These are phyloP conservation scores for Bipolaris victoriae DNA, from an alignment of 2,329 filamentous ascomycete genomes.

Conservation along the genomic window DNA sequence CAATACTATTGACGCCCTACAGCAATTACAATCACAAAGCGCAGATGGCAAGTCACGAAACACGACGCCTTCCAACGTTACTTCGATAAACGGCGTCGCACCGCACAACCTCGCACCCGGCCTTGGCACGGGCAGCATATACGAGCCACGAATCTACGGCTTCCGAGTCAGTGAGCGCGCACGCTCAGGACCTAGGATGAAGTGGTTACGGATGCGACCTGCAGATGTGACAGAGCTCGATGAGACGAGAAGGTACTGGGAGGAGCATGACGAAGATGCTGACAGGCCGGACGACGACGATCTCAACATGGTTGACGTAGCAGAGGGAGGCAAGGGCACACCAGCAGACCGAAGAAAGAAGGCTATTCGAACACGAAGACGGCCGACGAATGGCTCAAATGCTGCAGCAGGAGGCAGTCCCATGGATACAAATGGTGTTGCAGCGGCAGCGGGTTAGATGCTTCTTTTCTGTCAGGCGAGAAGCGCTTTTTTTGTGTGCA, in stretches of 20 bases:
- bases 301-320: constrained; percentile 49
- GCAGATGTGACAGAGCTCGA: constrained; percentile 81
- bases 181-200: constrained; percentile 90
- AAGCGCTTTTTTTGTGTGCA: neutral
- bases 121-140: constrained; percentile 80
- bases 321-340: constrained; percentile 36
- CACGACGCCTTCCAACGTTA: constrained; percentile 44
- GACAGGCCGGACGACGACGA: constrained; percentile 48
- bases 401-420: constrained; percentile 43
- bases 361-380: constrained; percentile 44
- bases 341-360: constrained; percentile 46
- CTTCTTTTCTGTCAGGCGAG: neutral
- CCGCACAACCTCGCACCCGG: constrained; percentile 87
- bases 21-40: constrained; percentile 46
- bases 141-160: constrained; percentile 95
- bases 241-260: constrained; percentile 63
- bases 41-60: constrained; percentile 42
- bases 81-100: constrained; percentile 80
- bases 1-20: constrained; percentile 43
- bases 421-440: constrained; percentile 51
- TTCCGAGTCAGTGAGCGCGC: constrained; percentile 93
- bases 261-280: constrained; percentile 49
- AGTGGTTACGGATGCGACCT: constrained; percentile 89
- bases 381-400: constrained; percentile 41
- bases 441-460: constrained; percentile 33